Conservation (phyloP, 805 yeast genomes). For the Metschnikowia borealis region DNA sequence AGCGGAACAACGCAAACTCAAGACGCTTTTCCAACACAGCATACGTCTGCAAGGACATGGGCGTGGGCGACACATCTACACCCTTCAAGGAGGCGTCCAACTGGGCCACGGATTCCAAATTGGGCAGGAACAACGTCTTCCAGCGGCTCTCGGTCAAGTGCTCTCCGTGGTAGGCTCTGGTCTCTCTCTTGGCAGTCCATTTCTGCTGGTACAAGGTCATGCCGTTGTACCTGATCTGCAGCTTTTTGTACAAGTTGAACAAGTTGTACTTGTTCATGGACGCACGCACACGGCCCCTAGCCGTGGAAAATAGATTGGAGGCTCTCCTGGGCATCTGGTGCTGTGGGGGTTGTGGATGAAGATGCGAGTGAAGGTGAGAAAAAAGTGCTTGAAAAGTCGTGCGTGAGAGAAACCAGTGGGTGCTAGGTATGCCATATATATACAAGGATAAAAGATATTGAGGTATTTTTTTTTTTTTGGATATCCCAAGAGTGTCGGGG, state of each 20-base stretch:
- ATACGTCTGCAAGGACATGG: conserved; percentile 82
- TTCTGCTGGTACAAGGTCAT: conserved; percentile 86
- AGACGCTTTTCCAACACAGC: conserved; percentile 85
- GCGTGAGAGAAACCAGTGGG: conserved; percentile 8
- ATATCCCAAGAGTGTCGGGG: no score
- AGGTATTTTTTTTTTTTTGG: no score
- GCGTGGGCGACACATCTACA: conserved; percentile 56
- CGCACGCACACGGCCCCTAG: conserved; percentile 75
- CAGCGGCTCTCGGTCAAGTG: conserved; percentile 80
- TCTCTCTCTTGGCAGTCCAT: conserved; percentile 86
- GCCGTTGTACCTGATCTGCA: conserved; percentile 48
- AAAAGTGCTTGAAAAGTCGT: conserved; percentile 14
- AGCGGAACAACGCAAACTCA: conserved; percentile 85
- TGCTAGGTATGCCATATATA: no score
- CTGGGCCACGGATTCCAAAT: conserved; percentile 82
- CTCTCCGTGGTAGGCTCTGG: conserved; percentile 95
- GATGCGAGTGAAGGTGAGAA: conserved; percentile 3
- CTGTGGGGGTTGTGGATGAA: conserved; percentile 2
- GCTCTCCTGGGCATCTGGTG: conserved; percentile 58
- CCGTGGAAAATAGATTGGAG: conserved; percentile 50
- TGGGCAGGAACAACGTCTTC: conserved; percentile 65
- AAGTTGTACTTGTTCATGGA: conserved; percentile 90
- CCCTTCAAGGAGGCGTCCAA: conserved; percentile 76
- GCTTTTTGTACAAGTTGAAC: conserved; percentile 81
- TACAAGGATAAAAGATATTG: no score